Evolutionary conservation across 1,284 basidiomycete genomes (phyloP).

Genomic region (Cystobasidium pallidum): DNA sequence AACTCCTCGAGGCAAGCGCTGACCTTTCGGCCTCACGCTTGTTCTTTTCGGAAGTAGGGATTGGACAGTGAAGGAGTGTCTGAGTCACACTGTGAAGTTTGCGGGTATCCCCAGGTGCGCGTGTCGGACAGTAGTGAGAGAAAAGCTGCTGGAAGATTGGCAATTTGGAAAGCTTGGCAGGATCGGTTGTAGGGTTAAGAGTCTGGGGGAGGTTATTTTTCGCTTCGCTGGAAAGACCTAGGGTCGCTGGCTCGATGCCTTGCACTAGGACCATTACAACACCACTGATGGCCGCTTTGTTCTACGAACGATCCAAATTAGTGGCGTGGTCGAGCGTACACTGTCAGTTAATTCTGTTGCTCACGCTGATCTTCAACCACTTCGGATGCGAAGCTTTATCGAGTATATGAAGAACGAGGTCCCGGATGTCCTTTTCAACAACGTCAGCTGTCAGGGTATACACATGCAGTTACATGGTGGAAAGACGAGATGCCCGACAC

Average conservation of each 20-base stretch:
- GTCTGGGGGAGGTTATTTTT: conserved; percentile 27
- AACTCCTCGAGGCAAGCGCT: conserved; percentile 61
- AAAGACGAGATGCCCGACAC: not conserved
- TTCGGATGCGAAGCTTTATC: conserved; percentile 35
- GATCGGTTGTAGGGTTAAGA: conserved; percentile 5
- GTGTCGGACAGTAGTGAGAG: conserved; percentile 85
- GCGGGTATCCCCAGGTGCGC: conserved; percentile 80
- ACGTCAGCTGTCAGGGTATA: not conserved
- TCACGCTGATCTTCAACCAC: conserved; percentile 42
- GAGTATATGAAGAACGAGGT: conserved; percentile 36
- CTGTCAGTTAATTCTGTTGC: too few species aligned
- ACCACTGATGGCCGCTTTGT: conserved; percentile 39
- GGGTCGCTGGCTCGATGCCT: conserved; percentile 36
- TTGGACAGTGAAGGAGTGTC: conserved; percentile 75
- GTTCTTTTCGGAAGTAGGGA: conserved; percentile 77
- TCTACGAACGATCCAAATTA: conserved; percentile 10
- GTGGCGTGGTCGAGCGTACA: not conserved
- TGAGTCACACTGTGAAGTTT: conserved; percentile 83
- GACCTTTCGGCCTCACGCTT: conserved; percentile 63
- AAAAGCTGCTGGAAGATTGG: conserved; percentile 81
- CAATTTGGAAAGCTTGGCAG: conserved; percentile 58
- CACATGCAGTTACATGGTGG: not conserved
- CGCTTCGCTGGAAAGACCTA: conserved; percentile 27
- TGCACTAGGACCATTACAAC: conserved; percentile 32
- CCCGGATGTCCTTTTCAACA: conserved; percentile 48